phyloP scores from a whole-genome alignment of 2,329 filamentous ascomycete genomes.

The Cyclaneusma minus region DNA sequence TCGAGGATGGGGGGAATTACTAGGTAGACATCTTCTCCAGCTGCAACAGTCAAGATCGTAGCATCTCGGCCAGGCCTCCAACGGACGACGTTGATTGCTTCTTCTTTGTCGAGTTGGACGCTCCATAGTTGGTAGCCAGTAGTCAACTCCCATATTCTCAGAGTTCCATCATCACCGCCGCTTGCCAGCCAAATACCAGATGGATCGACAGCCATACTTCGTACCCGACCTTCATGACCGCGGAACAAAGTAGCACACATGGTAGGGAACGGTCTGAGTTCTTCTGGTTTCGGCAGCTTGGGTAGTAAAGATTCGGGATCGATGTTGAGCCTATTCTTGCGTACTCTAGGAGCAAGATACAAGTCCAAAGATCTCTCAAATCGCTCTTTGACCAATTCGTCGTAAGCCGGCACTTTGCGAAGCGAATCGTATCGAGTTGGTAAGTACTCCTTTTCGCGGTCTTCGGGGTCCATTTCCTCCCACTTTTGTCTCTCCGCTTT shows the following conservation, averaged over 20 bases:
- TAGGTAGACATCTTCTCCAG: constrained; percentile 74
- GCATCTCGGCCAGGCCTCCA: constrained; percentile 80
- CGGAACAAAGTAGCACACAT: constrained; percentile 74
- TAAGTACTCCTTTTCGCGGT: constrained; percentile 78
- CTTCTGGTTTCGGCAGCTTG: constrained; percentile 83
- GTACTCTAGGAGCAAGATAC: constrained; percentile 82
- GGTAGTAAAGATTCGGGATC: constrained; percentile 86
- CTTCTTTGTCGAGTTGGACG: constrained; percentile 59
- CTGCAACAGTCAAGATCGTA: constrained; percentile 67
- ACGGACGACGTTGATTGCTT: constrained; percentile 68
- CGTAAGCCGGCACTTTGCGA: constrained; percentile 84
- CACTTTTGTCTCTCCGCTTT: constrained; percentile 71
- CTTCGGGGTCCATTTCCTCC: constrained; percentile 77
- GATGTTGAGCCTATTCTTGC: constrained; percentile 90
- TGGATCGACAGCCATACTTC: constrained; percentile 73
- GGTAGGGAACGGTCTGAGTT: constrained; percentile 89
- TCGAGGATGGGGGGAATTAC: constrained; percentile 61
- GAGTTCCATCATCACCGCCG: constrained; percentile 85
- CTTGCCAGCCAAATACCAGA: constrained; percentile 75
- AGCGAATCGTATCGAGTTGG: constrained; percentile 71
- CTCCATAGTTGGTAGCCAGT: constrained; percentile 83
- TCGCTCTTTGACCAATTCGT: constrained; percentile 79
- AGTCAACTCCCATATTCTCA: constrained; percentile 76
- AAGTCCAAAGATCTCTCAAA: constrained; percentile 93
- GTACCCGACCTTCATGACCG: constrained; percentile 78